Conservation (phyloP, 2,329 filamentous ascomycete genomes). For the Teratosphaeria viscida region DNA sequence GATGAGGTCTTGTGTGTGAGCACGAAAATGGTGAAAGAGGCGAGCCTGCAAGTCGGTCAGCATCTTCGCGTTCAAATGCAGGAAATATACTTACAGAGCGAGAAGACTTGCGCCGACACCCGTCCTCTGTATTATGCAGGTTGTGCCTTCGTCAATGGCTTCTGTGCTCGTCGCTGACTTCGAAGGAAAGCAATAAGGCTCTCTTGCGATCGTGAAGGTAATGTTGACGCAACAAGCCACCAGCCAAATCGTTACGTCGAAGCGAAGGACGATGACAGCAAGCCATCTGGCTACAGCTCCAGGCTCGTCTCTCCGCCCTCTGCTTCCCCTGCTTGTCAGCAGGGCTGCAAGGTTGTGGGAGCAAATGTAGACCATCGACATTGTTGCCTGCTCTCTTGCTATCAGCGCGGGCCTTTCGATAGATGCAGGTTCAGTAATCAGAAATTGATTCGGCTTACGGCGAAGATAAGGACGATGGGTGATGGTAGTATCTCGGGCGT, state of each 20-base stretch:
- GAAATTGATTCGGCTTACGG: neutral
- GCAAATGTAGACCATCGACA: constrained; percentile 11
- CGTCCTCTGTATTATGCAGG: constrained; percentile 18
- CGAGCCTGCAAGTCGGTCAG: constrained; percentile 8
- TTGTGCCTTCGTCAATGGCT: constrained; percentile 9
- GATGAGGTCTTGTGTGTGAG: constrained; percentile 15
- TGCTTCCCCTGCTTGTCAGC: constrained; percentile 6
- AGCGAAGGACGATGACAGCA: constrained; percentile 9
- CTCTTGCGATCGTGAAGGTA: constrained; percentile 14
- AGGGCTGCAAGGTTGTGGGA: constrained; percentile 10
- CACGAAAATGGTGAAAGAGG: constrained; percentile 13
- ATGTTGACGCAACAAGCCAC: constrained; percentile 15
- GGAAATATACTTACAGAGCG: constrained; percentile 12
- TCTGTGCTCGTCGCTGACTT: neutral
- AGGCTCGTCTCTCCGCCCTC: constrained; percentile 6
- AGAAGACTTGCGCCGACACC: constrained; percentile 15
- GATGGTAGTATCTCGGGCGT: constrained; percentile 6
- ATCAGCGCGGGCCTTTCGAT: constrained; percentile 1
- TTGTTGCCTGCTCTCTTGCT: constrained; percentile 4
- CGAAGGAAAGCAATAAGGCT: constrained; percentile 10
- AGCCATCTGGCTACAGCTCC: constrained; percentile 4
- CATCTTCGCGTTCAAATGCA: neutral
- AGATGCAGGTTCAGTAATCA: neutral
- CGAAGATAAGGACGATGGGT: constrained; percentile 10
- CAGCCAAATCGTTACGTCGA: constrained; percentile 17